Evolutionary conservation across 768 basidiomycete genomes (phyloP), one percentile per base, ranked within the genome.

Genomic region (Russula sp.): DNA sequence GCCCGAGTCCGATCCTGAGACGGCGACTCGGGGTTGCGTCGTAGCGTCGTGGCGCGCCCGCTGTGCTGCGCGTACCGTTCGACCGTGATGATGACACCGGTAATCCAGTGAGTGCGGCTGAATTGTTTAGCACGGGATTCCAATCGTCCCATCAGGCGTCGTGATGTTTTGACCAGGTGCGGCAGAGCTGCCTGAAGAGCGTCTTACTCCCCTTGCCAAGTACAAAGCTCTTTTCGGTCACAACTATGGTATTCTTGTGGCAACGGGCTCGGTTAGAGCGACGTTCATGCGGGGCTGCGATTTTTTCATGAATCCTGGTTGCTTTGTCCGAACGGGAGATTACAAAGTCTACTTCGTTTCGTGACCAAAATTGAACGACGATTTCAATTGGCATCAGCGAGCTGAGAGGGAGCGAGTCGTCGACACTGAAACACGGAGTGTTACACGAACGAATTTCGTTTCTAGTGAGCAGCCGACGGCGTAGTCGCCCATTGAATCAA

Each of bases 341-440:
- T 7, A 84, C 75, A 62, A 76, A 82, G 40, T 79, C 75, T 6
- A 75, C 78, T 72, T 84, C 83, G 62, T 84, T 84, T 0, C 83
- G 83, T 83, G 9, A n/a, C n/a, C n/a, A 3, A 30, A 30, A 30
- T 2, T 2, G 5, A 10, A 48, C 22, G 2, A 9, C 34, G 10
- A 5, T 30, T 26, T n/a, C 48, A n/a, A n/a, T 26, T 18, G 16
- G 34, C n/a, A 2, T 24, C 28, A 22, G 38, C 20, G 42, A 40
- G 7, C 28, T 30, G 28, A 30, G 28, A 30, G 3, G 28, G 28
- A 30, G 28, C 28, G 28, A 2, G 28, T 30, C 28, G 28, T 30
- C 28, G 28, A 30, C 3, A 30, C 28, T 5, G 28, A 30, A 30
- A 30, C 28, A 30, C 5, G 28, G 28, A n/a, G n/a, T n/a, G n/a